Conservation (phyloP, 441 rosid species). For the Pelargonium australe region DNA sequence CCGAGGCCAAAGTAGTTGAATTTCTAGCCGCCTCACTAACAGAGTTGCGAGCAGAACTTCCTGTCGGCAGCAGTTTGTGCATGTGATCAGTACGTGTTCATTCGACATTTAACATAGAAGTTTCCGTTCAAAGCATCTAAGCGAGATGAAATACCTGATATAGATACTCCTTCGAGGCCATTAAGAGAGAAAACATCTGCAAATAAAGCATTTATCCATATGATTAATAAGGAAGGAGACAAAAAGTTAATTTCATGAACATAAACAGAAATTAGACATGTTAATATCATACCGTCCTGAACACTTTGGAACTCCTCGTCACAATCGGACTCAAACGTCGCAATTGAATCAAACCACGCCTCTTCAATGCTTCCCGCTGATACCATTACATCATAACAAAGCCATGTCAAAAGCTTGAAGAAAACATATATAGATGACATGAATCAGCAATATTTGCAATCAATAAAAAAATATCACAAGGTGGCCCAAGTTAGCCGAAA, state of each 20-base stretch:
- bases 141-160: constrained; percentile 34
- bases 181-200: constrained; percentile 55
- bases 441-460: neutral
- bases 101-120: constrained; percentile 18
- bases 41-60: constrained; percentile 40
- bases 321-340: constrained; percentile 33
- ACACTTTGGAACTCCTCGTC: constrained; percentile 31
- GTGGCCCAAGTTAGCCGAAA: neutral
- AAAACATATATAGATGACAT: neutral
- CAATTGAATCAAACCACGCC: constrained; percentile 64
- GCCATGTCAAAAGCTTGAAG: constrained; percentile 6
- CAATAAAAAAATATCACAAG: neutral
- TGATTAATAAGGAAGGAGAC: constrained; percentile 12
- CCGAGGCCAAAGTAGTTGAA: constrained; percentile 27
- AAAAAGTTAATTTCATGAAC: constrained; percentile 8
- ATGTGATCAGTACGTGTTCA: constrained; percentile 27
- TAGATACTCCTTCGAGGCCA: constrained; percentile 49
- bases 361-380: constrained; percentile 59
- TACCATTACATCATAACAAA: constrained; percentile 14
- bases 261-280: constrained; percentile 8
- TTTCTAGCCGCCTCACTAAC: constrained; percentile 26
- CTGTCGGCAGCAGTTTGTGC: constrained; percentile 37
- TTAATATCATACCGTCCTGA: constrained; percentile 52
- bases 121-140: constrained; percentile 38
- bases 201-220: constrained; percentile 14